Evolutionary conservation across 2,329 filamentous ascomycete genomes (phyloP), one percentile per base, ranked within the genome.

Genomic region (Pseudogymnoascus sp.): DNA sequence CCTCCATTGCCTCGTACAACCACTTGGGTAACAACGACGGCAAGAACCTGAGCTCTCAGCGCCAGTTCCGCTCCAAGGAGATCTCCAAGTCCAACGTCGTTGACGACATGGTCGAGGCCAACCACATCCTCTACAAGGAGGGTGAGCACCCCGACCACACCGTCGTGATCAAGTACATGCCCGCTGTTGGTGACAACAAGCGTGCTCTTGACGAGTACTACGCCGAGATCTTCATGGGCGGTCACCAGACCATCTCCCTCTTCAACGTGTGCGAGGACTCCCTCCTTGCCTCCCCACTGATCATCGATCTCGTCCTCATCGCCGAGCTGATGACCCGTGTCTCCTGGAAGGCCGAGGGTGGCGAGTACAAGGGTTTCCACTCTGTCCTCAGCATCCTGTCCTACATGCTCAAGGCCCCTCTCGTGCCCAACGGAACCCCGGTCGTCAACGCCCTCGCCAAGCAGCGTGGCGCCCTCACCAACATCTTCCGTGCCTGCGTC

Each of bases 151-250:
- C 94, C 2, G 92, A 99, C 74, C 94, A 99, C 81, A 95, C 90
- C 63, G 94, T 99, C 63, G 94, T 99, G 69, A 99, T 99, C 86
- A 99, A 99, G 85, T 99, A 99, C 82, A 96, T 99, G 92, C 94
- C 94, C 36, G 91, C 92, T 65, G 94, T 99, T 57, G 94, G 94
- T 65, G 94, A 99, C 79, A 95, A 97, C 84, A 99, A 99, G 86
- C 92, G 94, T 73, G 94, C 94, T 60, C 83, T 99, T 60, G 94
- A 99, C 72, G 94, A 99, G 82, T 99, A 99, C 84, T 97, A 97
- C 70, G 94, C 92, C 61, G 93, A 99, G 82, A 97, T 99, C 77
- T 99, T 99, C 84, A 84, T 97, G 78, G 94, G 94, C 67, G 94
- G 94, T 41, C 94, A 97, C 79, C 94, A 99, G 81, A 97, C 92